phyloP scores from a whole-genome alignment of 768 basidiomycete species.

The Dioszegia hungarica region DNA sequence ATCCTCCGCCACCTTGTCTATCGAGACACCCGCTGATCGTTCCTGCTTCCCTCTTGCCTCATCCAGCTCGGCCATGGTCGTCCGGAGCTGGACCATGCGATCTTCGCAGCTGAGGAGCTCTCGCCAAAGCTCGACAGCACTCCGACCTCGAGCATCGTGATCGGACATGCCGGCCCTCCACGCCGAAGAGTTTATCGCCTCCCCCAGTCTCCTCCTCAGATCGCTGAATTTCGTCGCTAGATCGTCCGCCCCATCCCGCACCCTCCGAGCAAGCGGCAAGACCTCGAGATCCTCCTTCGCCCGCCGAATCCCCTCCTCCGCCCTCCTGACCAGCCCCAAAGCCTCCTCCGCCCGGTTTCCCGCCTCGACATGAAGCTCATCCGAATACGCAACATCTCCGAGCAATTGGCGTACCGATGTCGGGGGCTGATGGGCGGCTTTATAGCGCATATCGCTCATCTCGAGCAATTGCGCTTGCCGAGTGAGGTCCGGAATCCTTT shows the following conservation, averaged over 20 bases:
- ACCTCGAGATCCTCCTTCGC: neutral
- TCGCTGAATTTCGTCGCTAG: neutral
- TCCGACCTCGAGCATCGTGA: no score
- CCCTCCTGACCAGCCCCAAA: neutral
- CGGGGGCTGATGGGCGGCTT: neutral
- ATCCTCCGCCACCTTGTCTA: neutral
- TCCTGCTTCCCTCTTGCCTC: neutral
- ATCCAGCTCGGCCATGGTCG: neutral
- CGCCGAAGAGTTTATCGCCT: neutral
- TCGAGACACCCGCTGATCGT: no score
- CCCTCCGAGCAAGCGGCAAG: neutral
- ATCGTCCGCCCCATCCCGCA: neutral
- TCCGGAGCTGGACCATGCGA: no score
- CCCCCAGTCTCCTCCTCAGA: neutral
- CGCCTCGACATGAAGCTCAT: neutral
- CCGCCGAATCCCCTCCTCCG: neutral
- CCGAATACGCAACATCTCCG: neutral
- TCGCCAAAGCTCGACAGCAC: no score
- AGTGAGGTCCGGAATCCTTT: neutral
- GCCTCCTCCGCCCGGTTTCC: neutral
- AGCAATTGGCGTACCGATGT: neutral
- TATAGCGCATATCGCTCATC: neutral
- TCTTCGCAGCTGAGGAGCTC: no score
- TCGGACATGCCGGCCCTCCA: neutral
- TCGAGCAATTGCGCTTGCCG: neutral